Percentiles rank a stretch among this genome's conserved stretches.
Conservation (phyloP, 2,329 filamentous ascomycete species). For the Emmonsia crescens region DNA sequence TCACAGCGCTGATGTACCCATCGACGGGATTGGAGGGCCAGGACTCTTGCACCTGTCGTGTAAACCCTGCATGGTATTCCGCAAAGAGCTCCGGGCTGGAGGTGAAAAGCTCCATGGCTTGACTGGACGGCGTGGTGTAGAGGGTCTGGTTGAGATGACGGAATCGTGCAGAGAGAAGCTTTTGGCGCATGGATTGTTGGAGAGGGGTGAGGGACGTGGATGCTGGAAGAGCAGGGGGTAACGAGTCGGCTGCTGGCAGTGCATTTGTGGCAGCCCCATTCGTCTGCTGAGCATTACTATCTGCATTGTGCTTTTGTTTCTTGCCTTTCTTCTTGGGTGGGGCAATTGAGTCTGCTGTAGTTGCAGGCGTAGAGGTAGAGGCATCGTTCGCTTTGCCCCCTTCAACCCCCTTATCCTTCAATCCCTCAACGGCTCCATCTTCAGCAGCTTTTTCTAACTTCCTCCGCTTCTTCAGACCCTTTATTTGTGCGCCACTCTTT, state of each 20-base stretch:
- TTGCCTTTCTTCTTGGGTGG: constrained; percentile 8
- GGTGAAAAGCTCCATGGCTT: constrained; percentile 74
- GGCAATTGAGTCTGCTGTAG: not conserved
- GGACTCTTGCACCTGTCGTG: constrained; percentile 75
- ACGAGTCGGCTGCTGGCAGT: not conserved
- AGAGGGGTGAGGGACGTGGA: constrained; percentile 70
- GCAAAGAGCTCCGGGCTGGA: constrained; percentile 84
- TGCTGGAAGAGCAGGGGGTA: constrained; percentile 29
- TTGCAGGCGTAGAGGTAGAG: not conserved
- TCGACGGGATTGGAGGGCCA: constrained; percentile 98
- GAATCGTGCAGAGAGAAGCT: constrained; percentile 90
- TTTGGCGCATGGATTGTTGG: constrained; percentile 87
- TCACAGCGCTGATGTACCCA: constrained; percentile 64
- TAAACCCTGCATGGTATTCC: constrained; percentile 94
- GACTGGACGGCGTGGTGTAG: constrained; percentile 78
- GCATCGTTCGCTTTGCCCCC: constrained; percentile 11
- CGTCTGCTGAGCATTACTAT: constrained; percentile 25
- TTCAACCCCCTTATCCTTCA: not conserved
- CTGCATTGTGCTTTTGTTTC: constrained; percentile 6
- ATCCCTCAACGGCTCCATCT: constrained; percentile 17
- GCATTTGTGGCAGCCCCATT: not conserved
- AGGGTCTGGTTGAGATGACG: constrained; percentile 94
- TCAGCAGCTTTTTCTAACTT: constrained; percentile 18
- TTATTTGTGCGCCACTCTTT: constrained; percentile 19
- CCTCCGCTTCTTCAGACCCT: constrained; percentile 20